Base-by-base conservation (phyloP, 148 eudicot species). In the Silene uniflora region DNA sequence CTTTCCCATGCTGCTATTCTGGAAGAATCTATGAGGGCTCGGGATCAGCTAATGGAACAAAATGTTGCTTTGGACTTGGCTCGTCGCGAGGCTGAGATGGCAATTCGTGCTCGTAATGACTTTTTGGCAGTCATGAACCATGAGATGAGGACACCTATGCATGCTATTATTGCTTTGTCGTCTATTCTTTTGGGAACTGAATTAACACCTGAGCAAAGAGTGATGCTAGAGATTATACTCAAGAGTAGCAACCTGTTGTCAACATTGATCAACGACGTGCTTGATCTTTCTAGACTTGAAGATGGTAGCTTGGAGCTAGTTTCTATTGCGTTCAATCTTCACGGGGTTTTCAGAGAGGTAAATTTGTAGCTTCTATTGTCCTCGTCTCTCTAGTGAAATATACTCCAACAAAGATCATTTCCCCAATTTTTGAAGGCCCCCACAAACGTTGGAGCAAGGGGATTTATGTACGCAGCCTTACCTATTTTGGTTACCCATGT, bases 81-180 rank as follows among this genome's bases (percentile, higher is more conserved):
- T 32, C 86, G 88, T 25, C 83, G 81, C 52, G 97, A 89, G 77
- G 97, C 97, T 12, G 97, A 91, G 85, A 79, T 74, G 84, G 97
- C 97, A 46, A 84, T 91, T 65, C 87, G 87, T 76, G 97, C 97
- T 75, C 88, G 92, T 39, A 91, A 91, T 69, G 93, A 91, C 80
- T 94, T 91, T 76, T 83, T 90, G 47, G 89, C 87, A 66, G 98
- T 91, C 16, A 91, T 94, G 98, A 94, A 89, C 78, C 88, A 87
- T 78, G 96, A 90, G 80, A 94, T 91, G 98, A 91, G 97, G 77
- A 94, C 88, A 42, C 98, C 98, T 56, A 91, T 94, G 97, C 96
- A 94, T 84, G 94, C 98, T 32, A 79, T 90, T 42, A 88, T 87
- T 54, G 89, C 93, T 2, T 78, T 89, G 61, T 91, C 91, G 62